phyloP scores from a whole-genome alignment of 306 rosid species.

The Vigna nakashimae region DNA sequence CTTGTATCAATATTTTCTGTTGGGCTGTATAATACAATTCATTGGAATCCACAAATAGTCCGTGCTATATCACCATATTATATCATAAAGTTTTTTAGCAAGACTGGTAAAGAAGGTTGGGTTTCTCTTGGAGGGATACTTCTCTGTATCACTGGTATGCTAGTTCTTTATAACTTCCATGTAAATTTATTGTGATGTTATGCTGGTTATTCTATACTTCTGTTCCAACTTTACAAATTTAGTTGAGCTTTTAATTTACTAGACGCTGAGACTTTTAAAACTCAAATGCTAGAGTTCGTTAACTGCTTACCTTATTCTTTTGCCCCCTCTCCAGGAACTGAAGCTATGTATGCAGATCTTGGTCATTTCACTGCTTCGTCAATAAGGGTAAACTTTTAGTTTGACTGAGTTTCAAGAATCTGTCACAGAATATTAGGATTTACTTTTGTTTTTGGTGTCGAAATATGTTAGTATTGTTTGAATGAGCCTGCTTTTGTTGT shows the following conservation, averaged over 20 bases:
- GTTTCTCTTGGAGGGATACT: conserved; percentile 89
- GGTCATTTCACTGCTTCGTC: conserved; percentile 89
- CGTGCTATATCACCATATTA: conserved; percentile 75
- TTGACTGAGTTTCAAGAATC: conserved; percentile 22
- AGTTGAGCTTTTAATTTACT: conserved; percentile 31
- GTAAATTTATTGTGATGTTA: conserved; percentile 31
- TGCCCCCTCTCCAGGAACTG: conserved; percentile 63
- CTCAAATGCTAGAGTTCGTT: conserved; percentile 21
- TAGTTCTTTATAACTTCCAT: conserved; percentile 32
- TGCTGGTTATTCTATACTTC: conserved; percentile 32
- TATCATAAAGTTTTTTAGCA: conserved; percentile 65
- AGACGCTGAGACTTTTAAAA: conserved; percentile 7
- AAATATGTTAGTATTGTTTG: neutral
- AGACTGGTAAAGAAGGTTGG: conserved; percentile 88
- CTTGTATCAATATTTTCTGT: conserved; percentile 71
- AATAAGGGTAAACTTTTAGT: conserved; percentile 69
- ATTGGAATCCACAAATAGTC: conserved; percentile 75
- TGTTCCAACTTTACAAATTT: conserved; percentile 35
- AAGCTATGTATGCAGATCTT: conserved; percentile 95
- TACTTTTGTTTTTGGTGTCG: neutral
- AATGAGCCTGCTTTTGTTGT: conserved; percentile 10
- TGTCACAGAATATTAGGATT: neutral
- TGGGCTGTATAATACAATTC: conserved; percentile 77
- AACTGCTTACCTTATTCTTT: conserved; percentile 28
- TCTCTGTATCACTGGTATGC: conserved; percentile 84